Conservation (phyloP, 306 rosid genomes). For the Dryas octopetala region DNA sequence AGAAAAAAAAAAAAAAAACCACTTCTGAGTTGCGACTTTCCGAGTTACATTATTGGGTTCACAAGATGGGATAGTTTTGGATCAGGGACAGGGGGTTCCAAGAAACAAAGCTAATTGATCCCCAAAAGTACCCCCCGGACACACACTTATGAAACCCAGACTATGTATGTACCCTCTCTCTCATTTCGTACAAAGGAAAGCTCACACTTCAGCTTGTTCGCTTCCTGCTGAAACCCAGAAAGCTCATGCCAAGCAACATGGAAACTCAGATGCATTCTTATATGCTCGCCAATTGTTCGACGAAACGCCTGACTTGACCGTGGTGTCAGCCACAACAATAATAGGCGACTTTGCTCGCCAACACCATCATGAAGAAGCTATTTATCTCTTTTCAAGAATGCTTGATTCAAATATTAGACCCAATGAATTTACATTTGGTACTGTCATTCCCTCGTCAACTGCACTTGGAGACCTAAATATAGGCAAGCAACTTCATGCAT, state of each 20-base stretch:
- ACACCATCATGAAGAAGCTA: constrained; percentile 49
- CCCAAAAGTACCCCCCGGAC: constrained; percentile 7
- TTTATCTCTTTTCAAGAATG: constrained; percentile 63
- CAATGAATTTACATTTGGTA: constrained; percentile 75
- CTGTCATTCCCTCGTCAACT: constrained; percentile 60
- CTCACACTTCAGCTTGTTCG: constrained; percentile 31
- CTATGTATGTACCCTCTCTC: constrained; percentile 24
- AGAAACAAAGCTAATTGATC: background rate
- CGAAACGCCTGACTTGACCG: constrained; percentile 50
- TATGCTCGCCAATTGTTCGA: constrained; percentile 65
- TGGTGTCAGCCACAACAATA: constrained; percentile 59
- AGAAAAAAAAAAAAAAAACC: too few relatives aligned
- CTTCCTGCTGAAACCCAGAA: constrained; percentile 35
- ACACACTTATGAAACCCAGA: constrained; percentile 37
- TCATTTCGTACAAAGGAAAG: constrained; percentile 33
- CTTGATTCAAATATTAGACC: constrained; percentile 53
- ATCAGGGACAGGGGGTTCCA: too few relatives aligned
- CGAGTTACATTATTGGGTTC: too few relatives aligned
- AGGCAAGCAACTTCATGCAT: constrained; percentile 75
- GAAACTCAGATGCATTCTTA: constrained; percentile 27
- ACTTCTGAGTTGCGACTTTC: too few relatives aligned
- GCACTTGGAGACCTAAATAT: constrained; percentile 31
- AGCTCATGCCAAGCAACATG: constrained; percentile 16
- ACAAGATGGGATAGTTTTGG: too few relatives aligned
- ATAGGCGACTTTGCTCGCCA: constrained; percentile 50